Evolutionary conservation across 202 grass and related monocot species (phyloP).

Genomic region (Brachypodium distachyon): DNA sequence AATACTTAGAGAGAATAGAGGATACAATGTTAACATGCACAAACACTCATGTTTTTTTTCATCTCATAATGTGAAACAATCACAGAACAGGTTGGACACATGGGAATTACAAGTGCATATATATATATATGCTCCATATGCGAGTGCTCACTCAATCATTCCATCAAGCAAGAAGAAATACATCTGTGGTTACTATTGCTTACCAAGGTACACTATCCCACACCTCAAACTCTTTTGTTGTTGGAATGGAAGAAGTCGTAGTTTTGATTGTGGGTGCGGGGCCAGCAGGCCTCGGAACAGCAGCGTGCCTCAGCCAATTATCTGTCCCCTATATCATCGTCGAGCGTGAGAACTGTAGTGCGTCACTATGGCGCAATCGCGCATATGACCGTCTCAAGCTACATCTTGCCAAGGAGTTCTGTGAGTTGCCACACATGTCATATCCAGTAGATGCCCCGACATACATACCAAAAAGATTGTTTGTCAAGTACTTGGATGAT

Average conservation of each 20-base stretch:
- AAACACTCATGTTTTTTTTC: no score
- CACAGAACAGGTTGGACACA: no score
- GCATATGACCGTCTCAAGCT: conserved; percentile 48
- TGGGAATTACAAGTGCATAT: no score
- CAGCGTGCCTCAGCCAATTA: conserved; percentile 25
- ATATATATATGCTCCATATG: no score
- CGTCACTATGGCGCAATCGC: conserved; percentile 39
- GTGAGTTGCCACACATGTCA: conserved; percentile 40
- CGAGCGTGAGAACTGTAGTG: conserved; percentile 31
- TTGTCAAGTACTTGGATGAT: no score
- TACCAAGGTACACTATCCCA: no score
- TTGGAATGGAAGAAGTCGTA: background rate
- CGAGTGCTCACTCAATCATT: no score
- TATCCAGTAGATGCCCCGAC: conserved; percentile 23
- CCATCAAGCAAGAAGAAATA: no score
- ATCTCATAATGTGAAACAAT: no score
- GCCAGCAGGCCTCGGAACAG: conserved; percentile 28
- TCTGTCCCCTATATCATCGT: conserved; percentile 31
- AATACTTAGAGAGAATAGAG: no score
- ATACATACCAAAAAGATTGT: conserved; percentile 33
- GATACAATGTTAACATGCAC: no score
- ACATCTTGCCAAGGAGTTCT: conserved; percentile 47
- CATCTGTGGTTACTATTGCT: background rate
- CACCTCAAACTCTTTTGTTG: no score
- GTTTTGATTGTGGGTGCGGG: conserved; percentile 28